Base-by-base conservation (phyloP, 805 yeast genomes). In the Yarrowia sp. region DNA sequence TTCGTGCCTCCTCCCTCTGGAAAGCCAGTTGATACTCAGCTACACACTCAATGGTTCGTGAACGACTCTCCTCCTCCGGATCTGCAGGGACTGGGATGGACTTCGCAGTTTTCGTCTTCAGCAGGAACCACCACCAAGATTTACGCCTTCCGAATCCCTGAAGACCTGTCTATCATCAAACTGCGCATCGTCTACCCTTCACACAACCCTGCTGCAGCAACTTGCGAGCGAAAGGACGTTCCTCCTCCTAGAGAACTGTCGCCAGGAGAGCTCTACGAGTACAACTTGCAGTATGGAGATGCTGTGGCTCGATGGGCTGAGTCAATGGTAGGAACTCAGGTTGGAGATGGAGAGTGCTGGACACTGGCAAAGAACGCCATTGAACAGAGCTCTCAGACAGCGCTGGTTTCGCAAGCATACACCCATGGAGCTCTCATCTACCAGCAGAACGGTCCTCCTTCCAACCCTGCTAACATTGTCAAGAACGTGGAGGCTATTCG, bases 321-420 rank as follows among this genome's bases (percentile, higher is more conserved):
- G 68, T 67, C 68, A 39, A 72, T 70, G 55, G 51, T 64, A n/a
- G 77, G 74, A 10, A 68, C 55, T 14, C 74, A 70, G 42, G 75
- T 75, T 0, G 78, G 78, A 31, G 68, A 74, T 60, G 79, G 77
- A 5, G 79, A 77, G 67, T 77, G 80, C 70, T 77, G 80, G 80
- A 76, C 79, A 11, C 67, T 75, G 32, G 79, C 78, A 36, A 67
- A 73, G 38, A 72, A 74, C 15, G 78, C 79, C 8, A 68, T 76
- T 17, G 69, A 68, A 10, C 50, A 67, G n/a, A 68, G 69, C 33
- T 53, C 69, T 5, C 69, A 67, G 28, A 53, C 58, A 9, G 76
- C 74, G 1, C 51, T 75, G 70, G 53, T 69, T 0, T 67, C 77
- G 7, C 74, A 71, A 65, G 72, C 73, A n/a, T 66, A 66, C 55